phyloP scores from a whole-genome alignment of 2,329 filamentous ascomycete species.

The Geosmithia putterillii region DNA sequence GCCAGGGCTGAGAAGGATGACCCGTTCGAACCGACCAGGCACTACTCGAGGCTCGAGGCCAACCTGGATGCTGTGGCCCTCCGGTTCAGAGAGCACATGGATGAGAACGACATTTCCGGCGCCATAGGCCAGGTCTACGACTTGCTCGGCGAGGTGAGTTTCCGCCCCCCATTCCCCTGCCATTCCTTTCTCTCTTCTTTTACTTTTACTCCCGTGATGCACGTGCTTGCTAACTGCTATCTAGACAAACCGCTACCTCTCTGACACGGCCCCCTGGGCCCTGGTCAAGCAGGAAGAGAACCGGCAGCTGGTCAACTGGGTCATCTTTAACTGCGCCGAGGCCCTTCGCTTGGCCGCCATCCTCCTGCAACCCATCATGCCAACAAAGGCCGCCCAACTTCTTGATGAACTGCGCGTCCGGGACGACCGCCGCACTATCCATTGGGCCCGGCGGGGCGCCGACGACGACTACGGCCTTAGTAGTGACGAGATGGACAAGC shows the following conservation, averaged over 20 bases:
- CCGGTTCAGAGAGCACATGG: conserved; percentile 42
- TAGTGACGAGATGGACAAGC: conserved; percentile 9
- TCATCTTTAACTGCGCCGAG: conserved; percentile 63
- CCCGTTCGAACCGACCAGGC: not conserved
- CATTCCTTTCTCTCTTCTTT: not conserved
- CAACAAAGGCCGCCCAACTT: conserved; percentile 57
- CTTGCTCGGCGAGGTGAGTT: conserved; percentile 43
- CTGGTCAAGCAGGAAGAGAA: conserved; percentile 22
- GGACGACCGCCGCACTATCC: conserved; percentile 46
- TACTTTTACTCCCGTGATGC: too few species aligned
- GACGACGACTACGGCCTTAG: conserved; percentile 58
- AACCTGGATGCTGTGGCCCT: conserved; percentile 8
- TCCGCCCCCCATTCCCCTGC: not conserved
- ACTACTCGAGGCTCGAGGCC: conserved; percentile 13
- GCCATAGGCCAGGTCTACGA: conserved; percentile 56
- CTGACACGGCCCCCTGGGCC: conserved; percentile 56
- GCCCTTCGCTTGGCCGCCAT: conserved; percentile 70
- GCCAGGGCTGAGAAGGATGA: not conserved
- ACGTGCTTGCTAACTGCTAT: conserved; percentile 3
- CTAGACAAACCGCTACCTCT: conserved; percentile 36
- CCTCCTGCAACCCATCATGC: conserved; percentile 84
- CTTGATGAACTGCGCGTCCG: conserved; percentile 70
- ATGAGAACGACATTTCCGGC: conserved; percentile 45
- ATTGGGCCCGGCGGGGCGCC: conserved; percentile 45
- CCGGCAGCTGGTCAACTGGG: conserved; percentile 32